Evolutionary conservation across 2,329 filamentous ascomycete genomes (phyloP), one percentile per base, ranked within the genome.

Genomic region (Davidsoniella australis): DNA sequence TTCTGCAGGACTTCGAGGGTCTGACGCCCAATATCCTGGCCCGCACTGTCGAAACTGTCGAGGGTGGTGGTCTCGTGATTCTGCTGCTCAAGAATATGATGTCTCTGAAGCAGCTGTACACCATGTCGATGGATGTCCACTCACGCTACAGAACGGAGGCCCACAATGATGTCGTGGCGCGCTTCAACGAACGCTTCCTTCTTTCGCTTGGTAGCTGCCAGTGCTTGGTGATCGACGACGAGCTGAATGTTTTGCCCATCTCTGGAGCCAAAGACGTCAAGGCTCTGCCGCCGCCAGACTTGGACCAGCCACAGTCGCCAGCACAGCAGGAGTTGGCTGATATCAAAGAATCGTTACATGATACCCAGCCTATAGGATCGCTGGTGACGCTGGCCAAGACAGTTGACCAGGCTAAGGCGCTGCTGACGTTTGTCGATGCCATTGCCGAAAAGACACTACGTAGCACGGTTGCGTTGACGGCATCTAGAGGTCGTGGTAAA

Each of bases 171-270:
- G 89, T 98, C 38, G 83, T 89, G 38, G 88, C 91, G 45, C 76
- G 91, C 53, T 98, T 98, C 72, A 98, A 98, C 66, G 91, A 98
- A 68, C 80, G 91, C 16, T 98, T 98, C 61, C 85, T 98, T 23
- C 70, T 98, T 48, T 96, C 91, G 0, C 73, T 98, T 7, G 91
- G 91, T n/a, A 83, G 85, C 63, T 98, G 91, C 67, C 82, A 93
- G 53, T 98, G 91, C 63, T 71, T 98, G 57, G 89, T 98, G 14
- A 85, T 98, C 45, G 91, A 98, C 61, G 93, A 98, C 59, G 93
- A 98, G 68, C 70, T 98, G 60, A 98, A 98, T 61, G 91, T 98
- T 23, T 70, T 98, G 48, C 91, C 91, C 5, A 95, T 98, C 53
- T 98, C 91, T 2, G 91, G 91, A 47, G 91, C 86, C 54, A 95